Percentiles rank a stretch among this genome's conserved stretches.
Conservation (phyloP, 192 early-diverging fungal genomes). For the Backusella morwellensis region DNA sequence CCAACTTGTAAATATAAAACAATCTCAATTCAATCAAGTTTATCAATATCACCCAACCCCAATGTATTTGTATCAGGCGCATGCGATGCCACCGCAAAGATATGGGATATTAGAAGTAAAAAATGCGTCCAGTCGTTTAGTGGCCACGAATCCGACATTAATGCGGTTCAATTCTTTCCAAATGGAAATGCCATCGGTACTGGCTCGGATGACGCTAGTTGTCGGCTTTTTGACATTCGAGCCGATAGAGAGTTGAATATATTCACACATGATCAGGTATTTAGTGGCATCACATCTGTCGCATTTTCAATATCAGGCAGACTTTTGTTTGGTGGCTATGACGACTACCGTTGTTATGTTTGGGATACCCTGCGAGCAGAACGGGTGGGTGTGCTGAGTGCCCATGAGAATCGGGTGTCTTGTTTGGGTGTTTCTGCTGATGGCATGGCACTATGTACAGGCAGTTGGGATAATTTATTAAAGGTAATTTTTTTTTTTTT, state of each 20-base stretch:
- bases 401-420: constrained; percentile 96
- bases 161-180: constrained; percentile 99
- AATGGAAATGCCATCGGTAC: constrained; percentile 98
- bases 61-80: constrained; percentile 98
- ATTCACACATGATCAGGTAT: constrained; percentile 97
- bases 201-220: constrained; percentile 98
- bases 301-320: constrained; percentile 97
- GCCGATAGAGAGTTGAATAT: constrained; percentile 98
- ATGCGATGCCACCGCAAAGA: constrained; percentile 97
- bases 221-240: constrained; percentile 95
- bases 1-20: neutral
- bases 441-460: constrained; percentile 98
- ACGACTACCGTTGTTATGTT: constrained; percentile 99
- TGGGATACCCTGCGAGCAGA: constrained; percentile 98
- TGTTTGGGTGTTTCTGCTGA: constrained; percentile 96
- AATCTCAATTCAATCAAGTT: constrained; percentile 37
- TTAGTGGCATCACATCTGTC: constrained; percentile 98
- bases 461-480: constrained; percentile 96
- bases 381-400: constrained; percentile 88
- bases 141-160: constrained; percentile 98
- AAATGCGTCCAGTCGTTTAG: constrained; percentile 98
- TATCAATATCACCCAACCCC: constrained; percentile 91
- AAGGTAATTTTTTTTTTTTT: constrained; percentile 67
- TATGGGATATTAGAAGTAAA: constrained; percentile 97
- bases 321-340: constrained; percentile 97